Percentiles rank a stretch among this genome's conserved stretches.
These are phyloP conservation scores for Ensete ventricosum DNA, from an alignment of 176 grass and related monocot genomes.

Conservation along the genomic window DNA sequence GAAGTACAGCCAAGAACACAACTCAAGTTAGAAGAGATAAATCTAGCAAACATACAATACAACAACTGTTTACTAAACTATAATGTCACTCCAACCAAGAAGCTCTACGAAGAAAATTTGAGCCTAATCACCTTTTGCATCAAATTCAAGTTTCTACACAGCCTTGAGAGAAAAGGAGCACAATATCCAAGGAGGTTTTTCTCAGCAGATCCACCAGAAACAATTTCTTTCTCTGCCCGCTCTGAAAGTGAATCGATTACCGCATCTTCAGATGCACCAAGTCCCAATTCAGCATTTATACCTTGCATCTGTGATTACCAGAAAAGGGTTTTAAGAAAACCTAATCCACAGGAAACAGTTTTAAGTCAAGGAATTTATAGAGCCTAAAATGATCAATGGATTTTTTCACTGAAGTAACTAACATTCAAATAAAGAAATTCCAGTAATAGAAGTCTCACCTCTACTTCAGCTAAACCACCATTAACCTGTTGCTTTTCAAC, in stretches of 20 bases:
- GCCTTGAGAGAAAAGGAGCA: slow-evolving; percentile 72
- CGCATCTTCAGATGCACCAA: slow-evolving; percentile 56
- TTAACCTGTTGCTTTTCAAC: slow-evolving; percentile 21
- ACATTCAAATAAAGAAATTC: not conserved
- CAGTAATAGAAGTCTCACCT: slow-evolving; percentile 35
- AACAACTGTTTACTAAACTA: too few relatives aligned
- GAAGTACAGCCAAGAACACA: slow-evolving; percentile 17
- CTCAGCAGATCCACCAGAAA: slow-evolving; percentile 45
- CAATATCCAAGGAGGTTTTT: slow-evolving; percentile 75
- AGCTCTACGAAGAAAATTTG: slow-evolving; percentile 14
- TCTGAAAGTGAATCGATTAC: slow-evolving; percentile 74
- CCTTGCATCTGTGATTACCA: slow-evolving; percentile 30
- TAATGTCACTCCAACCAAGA: not conserved
- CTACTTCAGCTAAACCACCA: slow-evolving; percentile 23
- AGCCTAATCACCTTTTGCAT: slow-evolving; percentile 62
- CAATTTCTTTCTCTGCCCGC: slow-evolving; percentile 79
- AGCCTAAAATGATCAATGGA: not conserved
- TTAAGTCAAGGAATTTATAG: not conserved
- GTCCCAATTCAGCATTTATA: slow-evolving; percentile 95
- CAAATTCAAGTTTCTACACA: slow-evolving; percentile 67
- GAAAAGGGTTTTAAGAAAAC: slow-evolving; percentile 20
- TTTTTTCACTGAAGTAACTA: not conserved
- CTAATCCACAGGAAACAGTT: not conserved
- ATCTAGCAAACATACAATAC: not conserved
- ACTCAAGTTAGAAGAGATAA: not conserved